Evolutionary conservation across 2,329 filamentous ascomycete species (phyloP), one percentile per base, ranked within the genome.

Genomic region (Colletotrichum sp.): DNA sequence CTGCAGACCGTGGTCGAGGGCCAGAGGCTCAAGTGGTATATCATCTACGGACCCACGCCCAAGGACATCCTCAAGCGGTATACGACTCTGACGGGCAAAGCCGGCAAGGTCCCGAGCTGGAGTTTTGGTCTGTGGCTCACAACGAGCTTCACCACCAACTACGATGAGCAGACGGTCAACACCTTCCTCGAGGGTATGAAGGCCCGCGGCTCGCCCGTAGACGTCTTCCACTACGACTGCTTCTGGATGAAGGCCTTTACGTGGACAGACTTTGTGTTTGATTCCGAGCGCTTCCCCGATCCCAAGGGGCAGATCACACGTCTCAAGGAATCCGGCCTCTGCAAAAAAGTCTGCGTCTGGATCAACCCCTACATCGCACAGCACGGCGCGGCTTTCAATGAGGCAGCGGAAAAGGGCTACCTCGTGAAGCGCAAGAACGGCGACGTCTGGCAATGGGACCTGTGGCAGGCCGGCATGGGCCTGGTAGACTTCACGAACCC

Each of bases 381-480:
- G 83, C 91, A 93, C 39, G 93, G 92, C 3, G 91, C 90, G 0
- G 87, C 93, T 0, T 95, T 95, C 84, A 85, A 87, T 73, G 88
- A 92, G 76, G 93, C 92, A 55, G 90, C 89, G 55, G 89, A 91
- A 71, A 92, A 91, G 70, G 93, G 93, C 0, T 95, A 94, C 79
- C 88, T 95, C 22, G 87, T 95, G 74, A 93, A 93, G 85, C 90
- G 93, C 32, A 91, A 89, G 77, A 91, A 94, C 79, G 93, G 92
- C 15, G 91, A 93, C 76, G 85, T 95, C 27, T 95, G 92, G 91
- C 93, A 95, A 83, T 94, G 93, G 92, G 93, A 95, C 79, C 84
- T 94, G 56, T 95, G 94, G 94, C 93, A 95, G 81, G 93, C 93
- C 3, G 94, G 94, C 43, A 95, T 95, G 93, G 93, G 90, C 5